Conservation (phyloP, 2,329 filamentous ascomycete species). For the Bipolaris zeicola region DNA sequence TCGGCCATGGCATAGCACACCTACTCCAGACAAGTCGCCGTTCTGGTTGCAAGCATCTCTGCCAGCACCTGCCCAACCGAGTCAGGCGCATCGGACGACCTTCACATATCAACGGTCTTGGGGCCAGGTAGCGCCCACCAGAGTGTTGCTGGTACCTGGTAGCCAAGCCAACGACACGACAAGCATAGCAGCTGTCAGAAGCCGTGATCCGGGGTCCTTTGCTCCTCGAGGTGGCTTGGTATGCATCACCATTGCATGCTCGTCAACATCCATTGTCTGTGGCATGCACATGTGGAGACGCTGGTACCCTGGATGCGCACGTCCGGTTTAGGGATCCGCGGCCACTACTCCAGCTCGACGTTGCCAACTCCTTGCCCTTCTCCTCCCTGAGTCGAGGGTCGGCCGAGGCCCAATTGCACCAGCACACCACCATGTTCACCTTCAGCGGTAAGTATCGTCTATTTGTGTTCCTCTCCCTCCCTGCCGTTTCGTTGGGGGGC, state of each 20-base stretch:
- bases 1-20: too few relatives aligned
- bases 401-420: constrained; percentile 1
- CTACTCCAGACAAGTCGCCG: too few relatives aligned
- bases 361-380: constrained; percentile 5
- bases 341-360: constrained; percentile 7
- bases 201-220: not conserved
- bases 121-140: not conserved
- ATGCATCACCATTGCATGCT: constrained; percentile 5
- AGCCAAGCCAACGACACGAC: constrained; percentile 1
- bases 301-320: constrained; percentile 21
- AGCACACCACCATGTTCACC: constrained; percentile 40
- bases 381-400: constrained; percentile 3
- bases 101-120: not conserved
- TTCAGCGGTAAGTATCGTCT: constrained; percentile 43
- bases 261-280: constrained; percentile 2
- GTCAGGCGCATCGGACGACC: not conserved
- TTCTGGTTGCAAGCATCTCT: not conserved
- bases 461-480: constrained; percentile 1
- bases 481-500: not conserved
- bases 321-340: constrained; percentile 16
- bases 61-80: not conserved
- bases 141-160: not conserved
- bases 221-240: not conserved
- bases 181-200: constrained; percentile 11
- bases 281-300: constrained; percentile 12